Evolutionary conservation across 2,329 filamentous ascomycete genomes (phyloP).

Genomic region (Thermoascus crustaceus): DNA sequence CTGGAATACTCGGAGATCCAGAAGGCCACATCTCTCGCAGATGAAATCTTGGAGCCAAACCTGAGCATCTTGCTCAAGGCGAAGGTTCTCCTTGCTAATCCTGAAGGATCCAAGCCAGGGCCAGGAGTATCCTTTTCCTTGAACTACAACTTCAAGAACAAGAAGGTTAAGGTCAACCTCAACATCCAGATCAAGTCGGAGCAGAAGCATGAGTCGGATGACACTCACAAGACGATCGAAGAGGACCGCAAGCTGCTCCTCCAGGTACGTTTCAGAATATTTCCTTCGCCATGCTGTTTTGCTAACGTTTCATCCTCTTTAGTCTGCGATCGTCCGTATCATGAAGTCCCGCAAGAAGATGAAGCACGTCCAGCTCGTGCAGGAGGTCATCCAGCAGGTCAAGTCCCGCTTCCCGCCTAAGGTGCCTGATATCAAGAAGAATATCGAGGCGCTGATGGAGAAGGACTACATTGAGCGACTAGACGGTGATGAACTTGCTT

Average conservation of each 20-base stretch:
- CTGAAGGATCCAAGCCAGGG: constrained; percentile 66
- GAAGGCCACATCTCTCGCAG: constrained; percentile 67
- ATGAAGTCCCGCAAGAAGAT: constrained; percentile 99
- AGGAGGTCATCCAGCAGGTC: constrained; percentile 94
- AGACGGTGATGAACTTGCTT: constrained; percentile 88
- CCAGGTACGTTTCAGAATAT: constrained; percentile 65
- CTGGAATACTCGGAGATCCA: constrained; percentile 83
- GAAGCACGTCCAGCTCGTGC: constrained; percentile 91
- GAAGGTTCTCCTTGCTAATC: constrained; percentile 69
- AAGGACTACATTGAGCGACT: constrained; percentile 97
- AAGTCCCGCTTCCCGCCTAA: constrained; percentile 87
- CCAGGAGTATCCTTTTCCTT: constrained; percentile 72
- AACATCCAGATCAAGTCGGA: constrained; percentile 94
- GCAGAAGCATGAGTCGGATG: constrained; percentile 89
- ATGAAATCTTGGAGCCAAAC: constrained; percentile 78
- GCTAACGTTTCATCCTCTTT: constrained; percentile 15
- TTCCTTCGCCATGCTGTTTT: constrained; percentile 3
- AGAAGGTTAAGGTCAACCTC: constrained; percentile 95
- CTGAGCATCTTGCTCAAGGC: constrained; percentile 84
- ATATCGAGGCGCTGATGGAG: constrained; percentile 95
- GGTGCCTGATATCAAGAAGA: constrained; percentile 96
- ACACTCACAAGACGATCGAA: constrained; percentile 99
- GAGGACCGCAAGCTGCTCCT: constrained; percentile 94
- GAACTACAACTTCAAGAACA: constrained; percentile 95
- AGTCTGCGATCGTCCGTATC: constrained; percentile 98